phyloP scores from a whole-genome alignment of 495 filamentous ascomycete species.

The Penicillium samsonianum region DNA sequence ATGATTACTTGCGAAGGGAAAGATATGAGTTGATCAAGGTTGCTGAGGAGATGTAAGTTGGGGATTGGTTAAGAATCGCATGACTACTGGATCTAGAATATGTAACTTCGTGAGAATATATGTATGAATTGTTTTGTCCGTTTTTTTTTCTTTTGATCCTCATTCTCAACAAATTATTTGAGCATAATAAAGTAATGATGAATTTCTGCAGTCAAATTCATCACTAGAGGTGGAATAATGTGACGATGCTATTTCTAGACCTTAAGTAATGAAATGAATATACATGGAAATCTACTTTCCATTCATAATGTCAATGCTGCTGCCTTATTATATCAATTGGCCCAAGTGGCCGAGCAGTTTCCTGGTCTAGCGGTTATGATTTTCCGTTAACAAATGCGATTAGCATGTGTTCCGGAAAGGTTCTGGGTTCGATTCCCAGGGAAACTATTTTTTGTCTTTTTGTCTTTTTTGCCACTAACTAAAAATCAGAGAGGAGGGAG shows the following conservation, averaged over 20 bases:
- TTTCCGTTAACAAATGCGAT: constrained; percentile 17
- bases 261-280: too few relatives aligned
- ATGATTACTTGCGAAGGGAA: neutral
- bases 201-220: neutral
- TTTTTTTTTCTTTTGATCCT: neutral
- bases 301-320: neutral
- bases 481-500: too few relatives aligned
- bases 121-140: neutral
- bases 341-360: neutral
- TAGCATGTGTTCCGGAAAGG: constrained; percentile 21
- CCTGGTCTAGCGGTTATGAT: constrained; percentile 20
- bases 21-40: neutral
- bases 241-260: too few relatives aligned
- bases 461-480: too few relatives aligned
- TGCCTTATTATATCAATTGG: too few relatives aligned
- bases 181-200: neutral
- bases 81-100: neutral
- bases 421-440: constrained; percentile 29
- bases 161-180: neutral
- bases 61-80: neutral
- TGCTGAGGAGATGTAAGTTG: constrained; percentile 1
- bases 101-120: neutral
- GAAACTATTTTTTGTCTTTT: constrained; percentile 22
- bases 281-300: too few relatives aligned
- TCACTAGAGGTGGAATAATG: too few relatives aligned